phyloP scores from a whole-genome alignment of 2,329 filamentous ascomycete species.

The Pezizomycotina sp. region DNA sequence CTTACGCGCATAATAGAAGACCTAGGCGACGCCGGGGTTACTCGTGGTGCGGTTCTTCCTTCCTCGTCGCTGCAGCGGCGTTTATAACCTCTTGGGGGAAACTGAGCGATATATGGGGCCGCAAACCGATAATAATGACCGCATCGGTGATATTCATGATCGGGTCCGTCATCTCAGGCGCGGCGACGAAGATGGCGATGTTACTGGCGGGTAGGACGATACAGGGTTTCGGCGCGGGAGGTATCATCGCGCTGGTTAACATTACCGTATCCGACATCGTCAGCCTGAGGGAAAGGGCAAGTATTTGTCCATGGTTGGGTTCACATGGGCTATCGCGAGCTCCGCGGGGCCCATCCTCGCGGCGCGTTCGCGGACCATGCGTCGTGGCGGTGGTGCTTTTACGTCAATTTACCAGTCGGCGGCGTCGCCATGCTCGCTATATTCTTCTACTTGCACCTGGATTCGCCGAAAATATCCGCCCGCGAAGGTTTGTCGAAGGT shows the following conservation, averaged over 20 bases:
- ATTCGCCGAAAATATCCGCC: constrained; percentile 48
- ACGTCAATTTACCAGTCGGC: constrained; percentile 42
- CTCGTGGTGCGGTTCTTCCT: no score
- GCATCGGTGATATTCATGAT: constrained; percentile 47
- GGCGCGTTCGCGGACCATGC: constrained; percentile 48
- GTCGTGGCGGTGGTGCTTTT: constrained; percentile 53
- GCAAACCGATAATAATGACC: constrained; percentile 44
- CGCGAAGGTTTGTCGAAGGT: constrained; percentile 44
- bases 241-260: constrained; percentile 43
- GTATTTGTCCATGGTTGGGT: constrained; percentile 40
- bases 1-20: no score
- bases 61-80: constrained; percentile 3
- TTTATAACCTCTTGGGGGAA: no score
- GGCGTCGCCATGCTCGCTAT: constrained; percentile 22
- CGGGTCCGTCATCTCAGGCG: constrained; percentile 39
- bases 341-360: constrained; percentile 48
- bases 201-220: constrained; percentile 41
- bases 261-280: constrained; percentile 39
- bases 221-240: constrained; percentile 42
- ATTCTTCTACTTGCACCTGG: constrained; percentile 47
- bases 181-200: constrained; percentile 36
- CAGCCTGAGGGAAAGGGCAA: constrained; percentile 21
- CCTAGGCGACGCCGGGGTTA: no score
- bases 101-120: constrained; percentile 45
- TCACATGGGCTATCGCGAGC: constrained; percentile 50